Conservation (phyloP, 805 yeast genomes). For the Myxozyma sirexii region DNA sequence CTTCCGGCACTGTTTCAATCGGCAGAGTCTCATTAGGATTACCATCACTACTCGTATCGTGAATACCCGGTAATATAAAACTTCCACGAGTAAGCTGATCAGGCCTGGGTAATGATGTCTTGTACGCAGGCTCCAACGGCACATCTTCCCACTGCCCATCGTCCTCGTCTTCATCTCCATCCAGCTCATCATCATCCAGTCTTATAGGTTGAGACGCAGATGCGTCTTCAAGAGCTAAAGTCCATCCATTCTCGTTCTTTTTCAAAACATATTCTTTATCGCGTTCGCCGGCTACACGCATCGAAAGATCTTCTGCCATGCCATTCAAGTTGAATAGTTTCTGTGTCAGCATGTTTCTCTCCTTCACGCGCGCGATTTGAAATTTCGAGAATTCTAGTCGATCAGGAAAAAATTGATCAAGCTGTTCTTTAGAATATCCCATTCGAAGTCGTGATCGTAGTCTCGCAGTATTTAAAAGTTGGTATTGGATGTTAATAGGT, state of each 20-base stretch:
- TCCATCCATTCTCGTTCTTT: slow-evolving; percentile 56
- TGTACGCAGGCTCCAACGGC: slow-evolving; percentile 38
- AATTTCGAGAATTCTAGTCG: slow-evolving; percentile 89
- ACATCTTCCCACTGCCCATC: slow-evolving; percentile 75
- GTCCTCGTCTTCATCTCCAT: slow-evolving; percentile 47
- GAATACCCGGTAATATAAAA: slow-evolving; percentile 18
- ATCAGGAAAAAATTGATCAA: slow-evolving; percentile 77
- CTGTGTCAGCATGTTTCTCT: slow-evolving; percentile 88
- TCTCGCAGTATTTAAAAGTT: slow-evolving; percentile 79
- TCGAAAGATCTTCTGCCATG: slow-evolving; percentile 55
- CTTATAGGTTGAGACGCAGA: slow-evolving; percentile 21
- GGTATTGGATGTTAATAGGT: slow-evolving; percentile 87
- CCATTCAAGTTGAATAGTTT: slow-evolving; percentile 81
- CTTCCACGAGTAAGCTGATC: slow-evolving; percentile 17
- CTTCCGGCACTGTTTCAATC: background rate
- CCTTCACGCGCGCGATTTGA: slow-evolving; percentile 90
- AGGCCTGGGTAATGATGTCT: slow-evolving; percentile 11
- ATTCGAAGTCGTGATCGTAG: slow-evolving; percentile 84
- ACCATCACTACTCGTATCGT: slow-evolving; percentile 6
- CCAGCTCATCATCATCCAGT: slow-evolving; percentile 39
- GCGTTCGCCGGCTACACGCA: slow-evolving; percentile 81
- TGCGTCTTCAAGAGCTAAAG: slow-evolving; percentile 30
- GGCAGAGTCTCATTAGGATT: background rate
- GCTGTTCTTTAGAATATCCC: slow-evolving; percentile 92
- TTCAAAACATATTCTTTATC: slow-evolving; percentile 74